Evolutionary conservation across 2,329 filamentous ascomycete species (phyloP), one percentile per base, ranked within the genome.

Genomic region (Ramularia endophylla): DNA sequence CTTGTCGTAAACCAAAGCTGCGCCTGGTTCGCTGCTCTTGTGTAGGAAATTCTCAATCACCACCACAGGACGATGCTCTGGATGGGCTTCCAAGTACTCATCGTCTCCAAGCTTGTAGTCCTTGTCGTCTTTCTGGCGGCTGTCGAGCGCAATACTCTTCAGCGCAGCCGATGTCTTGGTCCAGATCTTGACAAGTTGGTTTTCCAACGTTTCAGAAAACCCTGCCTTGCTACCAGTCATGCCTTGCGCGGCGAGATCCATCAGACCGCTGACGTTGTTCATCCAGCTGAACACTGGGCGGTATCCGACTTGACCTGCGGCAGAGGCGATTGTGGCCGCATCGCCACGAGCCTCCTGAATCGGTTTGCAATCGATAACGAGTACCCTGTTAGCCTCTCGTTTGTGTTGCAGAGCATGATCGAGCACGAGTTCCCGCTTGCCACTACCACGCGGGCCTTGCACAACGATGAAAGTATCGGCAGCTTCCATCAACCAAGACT

Each of bases 251-350:
- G 90, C 92, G 27, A 97, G 76, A 55, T 97, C 92, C 50, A 95
- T 73, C 66, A 95, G 78, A 61, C 88, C 94, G 65, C 86, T 94
- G 51, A 97, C 79, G 57, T 81, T 95, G 64, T 97, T 95, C 67
- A 94, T 85, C 86, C 89, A 97, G 0, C 87, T 94, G 62, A 98
- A 98, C 0, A 98, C 80, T 0, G 92, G 92, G 7, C 85, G 75
- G 60, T 95, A 97, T 7, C 92, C 90, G 36, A 97, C 89, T 50
- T 89, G 80, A 1, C 72, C 68, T 1, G 90, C 92, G 5, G 92
- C 81, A 29, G 83, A 81, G 46, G 79, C 79, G 55, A 98, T 95
- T 0, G 86, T 95, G 2, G 81, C 79, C 6, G 82, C 81, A 58
- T 98, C 92, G 4, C 92, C 89, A 40, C 85, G 80, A 1, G 90